Conservation (phyloP, 352 stramenopile genomes). For the Globisporangium spinosum region DNA sequence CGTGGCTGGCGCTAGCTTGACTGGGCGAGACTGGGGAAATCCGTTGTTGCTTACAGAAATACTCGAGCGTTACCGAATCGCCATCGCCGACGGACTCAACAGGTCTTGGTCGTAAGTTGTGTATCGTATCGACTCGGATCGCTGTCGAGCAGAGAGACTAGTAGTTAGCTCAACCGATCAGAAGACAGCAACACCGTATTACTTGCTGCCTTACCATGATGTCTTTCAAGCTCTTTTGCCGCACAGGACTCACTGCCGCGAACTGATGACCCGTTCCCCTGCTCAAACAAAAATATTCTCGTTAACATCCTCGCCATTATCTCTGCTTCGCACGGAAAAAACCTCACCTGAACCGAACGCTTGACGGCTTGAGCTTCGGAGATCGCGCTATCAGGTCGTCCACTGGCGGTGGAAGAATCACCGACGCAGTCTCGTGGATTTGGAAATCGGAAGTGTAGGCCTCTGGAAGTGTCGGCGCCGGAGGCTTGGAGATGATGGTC, state of each 20-base stretch:
- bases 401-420: slow-evolving; percentile 40
- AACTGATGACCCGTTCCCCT: slow-evolving; percentile 60
- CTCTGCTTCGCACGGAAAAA: neutral
- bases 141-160: slow-evolving; percentile 18
- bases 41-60: slow-evolving; percentile 16
- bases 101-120: slow-evolving; percentile 51
- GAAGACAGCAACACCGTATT: neutral
- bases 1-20: slow-evolving; percentile 6
- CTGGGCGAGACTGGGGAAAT: slow-evolving; percentile 4
- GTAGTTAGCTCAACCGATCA: neutral
- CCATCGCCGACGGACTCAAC: slow-evolving; percentile 52
- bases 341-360: slow-evolving; percentile 45
- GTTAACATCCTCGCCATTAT: neutral
- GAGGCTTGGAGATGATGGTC: slow-evolving; percentile 19
- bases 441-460: slow-evolving; percentile 1
- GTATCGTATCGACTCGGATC: slow-evolving; percentile 26
- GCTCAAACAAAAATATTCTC: neutral
- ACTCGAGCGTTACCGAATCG: slow-evolving; percentile 40
- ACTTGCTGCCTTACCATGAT: slow-evolving; percentile 32
- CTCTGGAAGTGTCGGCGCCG: slow-evolving; percentile 25
- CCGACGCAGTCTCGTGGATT: slow-evolving; percentile 19
- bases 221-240: slow-evolving; percentile 24
- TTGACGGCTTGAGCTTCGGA: slow-evolving; percentile 39
- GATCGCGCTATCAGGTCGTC: slow-evolving; percentile 34
- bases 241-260: slow-evolving; percentile 30